Percentiles rank a stretch among this genome's conserved stretches.
phyloP scores from a whole-genome alignment of 2,329 filamentous ascomycete species.

The Neofusicoccum cordaticola region DNA sequence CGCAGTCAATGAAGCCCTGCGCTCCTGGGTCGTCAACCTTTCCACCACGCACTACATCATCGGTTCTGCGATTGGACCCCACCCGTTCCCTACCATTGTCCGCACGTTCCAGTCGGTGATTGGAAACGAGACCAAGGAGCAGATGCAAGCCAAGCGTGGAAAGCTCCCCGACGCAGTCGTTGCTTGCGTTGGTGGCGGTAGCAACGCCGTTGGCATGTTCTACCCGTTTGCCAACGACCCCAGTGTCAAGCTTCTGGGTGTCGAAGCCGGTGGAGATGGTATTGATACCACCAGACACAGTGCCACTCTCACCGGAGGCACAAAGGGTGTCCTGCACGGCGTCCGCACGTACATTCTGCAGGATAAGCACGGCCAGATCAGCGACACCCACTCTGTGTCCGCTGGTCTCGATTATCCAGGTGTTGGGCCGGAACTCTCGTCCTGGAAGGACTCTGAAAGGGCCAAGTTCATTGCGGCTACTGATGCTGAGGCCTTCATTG shows the following conservation, averaged over 20 bases:
- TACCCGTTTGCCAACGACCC: constrained; percentile 87
- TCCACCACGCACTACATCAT: constrained; percentile 98
- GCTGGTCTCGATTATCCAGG: constrained; percentile 96
- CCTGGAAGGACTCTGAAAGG: constrained; percentile 87
- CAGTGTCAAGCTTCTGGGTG: constrained; percentile 82
- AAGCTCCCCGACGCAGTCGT: constrained; percentile 95
- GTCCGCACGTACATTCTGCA: constrained; percentile 95
- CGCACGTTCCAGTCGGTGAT: constrained; percentile 97
- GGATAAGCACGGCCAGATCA: constrained; percentile 87
- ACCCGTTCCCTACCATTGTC: constrained; percentile 97
- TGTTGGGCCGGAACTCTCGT: constrained; percentile 86
- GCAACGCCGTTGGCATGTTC: constrained; percentile 97
- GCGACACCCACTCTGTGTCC: constrained; percentile 92
- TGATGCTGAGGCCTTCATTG: constrained; percentile 83
- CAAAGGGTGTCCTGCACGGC: constrained; percentile 91
- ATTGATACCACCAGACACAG: constrained; percentile 81
- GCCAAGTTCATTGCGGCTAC: constrained; percentile 90
- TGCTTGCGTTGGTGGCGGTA: constrained; percentile 92
- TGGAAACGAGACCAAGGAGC: constrained; percentile 87
- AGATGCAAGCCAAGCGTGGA: constrained; percentile 79
- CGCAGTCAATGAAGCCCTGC: constrained; percentile 90
- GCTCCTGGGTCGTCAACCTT: constrained; percentile 89
- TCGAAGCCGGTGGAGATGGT: constrained; percentile 93
- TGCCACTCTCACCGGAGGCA: constrained; percentile 81
- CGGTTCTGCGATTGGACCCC: constrained; percentile 92